Evolutionary conservation across 257 asterid genomes (phyloP), one percentile per base, ranked within the genome.

Genomic region (Lithospermum erythrorhizon): DNA sequence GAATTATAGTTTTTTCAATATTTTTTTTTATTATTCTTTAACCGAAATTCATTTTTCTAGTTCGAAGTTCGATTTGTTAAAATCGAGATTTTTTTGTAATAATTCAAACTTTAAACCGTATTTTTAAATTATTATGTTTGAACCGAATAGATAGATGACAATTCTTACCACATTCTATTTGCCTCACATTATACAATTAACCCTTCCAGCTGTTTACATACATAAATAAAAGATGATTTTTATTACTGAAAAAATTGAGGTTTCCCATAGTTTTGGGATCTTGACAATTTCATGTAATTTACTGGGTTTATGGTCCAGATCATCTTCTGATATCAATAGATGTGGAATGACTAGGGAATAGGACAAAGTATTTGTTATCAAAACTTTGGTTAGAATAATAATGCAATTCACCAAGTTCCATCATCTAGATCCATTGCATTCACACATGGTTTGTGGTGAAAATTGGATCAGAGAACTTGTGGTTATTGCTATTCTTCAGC

Each of bases 381-480:
- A 35, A 41, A 13, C 49, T 0, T 41, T 41, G 49, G 15, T 41
- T 41, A 41, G 48, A 37, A 37, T 37, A 11, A 9, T 37, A 37
- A 10, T 11, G 16, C 16, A 30, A 30, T 55, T 68, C 22, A 64
- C 15, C 48, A 10, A 37, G 8, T 32, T 32, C 45, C 45, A 5
- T 32, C 29, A 21, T 37, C 61, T 60, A 68, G 29, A 73, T 63
- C 62, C 83, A 41, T 41, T 41, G 49, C 2, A 41, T 41, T 41
- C 49, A 41, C 18, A 13, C 49, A 41, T 41, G 49, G 49, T 41
- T 41, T 41, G 49, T 41, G 49, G 49, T 41, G 13, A 41, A 41
- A 13, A 41, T 41, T 13, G 49, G 49, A 41, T 41, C 16, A 41
- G 17, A 41, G 18, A 41, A 13, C 18, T 41, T 41, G 49, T 41